Evolutionary conservation across 2,329 filamentous ascomycete species (phyloP).

Genomic region (Beauveria varroae): DNA sequence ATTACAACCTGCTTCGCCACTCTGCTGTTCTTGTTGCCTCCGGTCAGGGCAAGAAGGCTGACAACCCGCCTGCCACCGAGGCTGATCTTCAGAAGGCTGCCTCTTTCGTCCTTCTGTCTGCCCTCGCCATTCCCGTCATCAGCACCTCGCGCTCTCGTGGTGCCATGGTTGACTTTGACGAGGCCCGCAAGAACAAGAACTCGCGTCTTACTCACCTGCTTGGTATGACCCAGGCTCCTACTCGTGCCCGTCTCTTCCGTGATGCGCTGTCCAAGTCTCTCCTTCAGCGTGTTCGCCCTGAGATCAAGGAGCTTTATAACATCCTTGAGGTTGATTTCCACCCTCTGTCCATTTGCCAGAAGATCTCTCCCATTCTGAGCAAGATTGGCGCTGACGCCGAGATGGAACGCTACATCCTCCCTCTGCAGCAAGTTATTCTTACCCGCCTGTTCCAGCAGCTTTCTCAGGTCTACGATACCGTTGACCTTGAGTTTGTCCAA

Average conservation of each 20-base stretch:
- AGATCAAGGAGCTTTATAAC: conserved; percentile 96
- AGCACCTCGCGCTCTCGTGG: conserved; percentile 95
- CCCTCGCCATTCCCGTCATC: conserved; percentile 96
- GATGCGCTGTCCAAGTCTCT: conserved; percentile 93
- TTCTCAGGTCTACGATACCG: conserved; percentile 97
- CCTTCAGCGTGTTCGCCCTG: conserved; percentile 82
- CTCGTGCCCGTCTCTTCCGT: conserved; percentile 85
- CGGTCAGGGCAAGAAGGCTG: conserved; percentile 84
- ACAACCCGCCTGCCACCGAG: conserved; percentile 85
- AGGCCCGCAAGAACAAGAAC: conserved; percentile 98
- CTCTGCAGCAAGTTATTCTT: conserved; percentile 96
- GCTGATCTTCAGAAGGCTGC: conserved; percentile 89
- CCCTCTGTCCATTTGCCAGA: conserved; percentile 95
- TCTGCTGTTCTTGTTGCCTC: conserved; percentile 75
- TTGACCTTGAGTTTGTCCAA: conserved; percentile 89
- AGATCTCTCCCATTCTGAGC: conserved; percentile 91
- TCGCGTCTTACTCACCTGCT: conserved; percentile 91
- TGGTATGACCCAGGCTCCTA: conserved; percentile 85
- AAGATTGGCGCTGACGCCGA: conserved; percentile 90
- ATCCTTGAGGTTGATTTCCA: conserved; percentile 99
- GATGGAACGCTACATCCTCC: conserved; percentile 94
- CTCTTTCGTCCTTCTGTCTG: conserved; percentile 90
- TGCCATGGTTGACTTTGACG: conserved; percentile 92
- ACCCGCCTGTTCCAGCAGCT: conserved; percentile 98
- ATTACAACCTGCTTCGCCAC: conserved; percentile 92